Percentiles rank a stretch among this genome's conserved stretches.
phyloP scores from a whole-genome alignment of 2,329 filamentous ascomycete species.

The Boeremia exigua region DNA sequence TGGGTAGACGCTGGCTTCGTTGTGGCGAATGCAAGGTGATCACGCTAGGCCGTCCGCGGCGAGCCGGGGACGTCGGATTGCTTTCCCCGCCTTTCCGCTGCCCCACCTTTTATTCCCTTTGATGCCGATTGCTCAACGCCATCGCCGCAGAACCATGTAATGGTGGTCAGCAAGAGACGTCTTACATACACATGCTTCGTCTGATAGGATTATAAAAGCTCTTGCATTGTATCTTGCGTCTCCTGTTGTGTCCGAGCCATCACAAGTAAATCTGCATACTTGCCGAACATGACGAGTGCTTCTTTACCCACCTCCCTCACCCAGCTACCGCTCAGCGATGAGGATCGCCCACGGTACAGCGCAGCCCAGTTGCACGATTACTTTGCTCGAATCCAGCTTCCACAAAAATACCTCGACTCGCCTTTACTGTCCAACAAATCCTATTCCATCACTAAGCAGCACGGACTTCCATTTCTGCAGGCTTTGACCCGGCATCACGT shows the following conservation, averaged over 20 bases:
- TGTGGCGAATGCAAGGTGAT: too few species aligned
- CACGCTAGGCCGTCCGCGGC: too few species aligned
- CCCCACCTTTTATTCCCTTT: too few species aligned
- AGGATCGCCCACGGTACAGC: constrained; percentile 15
- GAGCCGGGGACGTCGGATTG: too few species aligned
- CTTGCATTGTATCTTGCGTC: not conserved
- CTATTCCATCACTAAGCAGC: constrained; percentile 2
- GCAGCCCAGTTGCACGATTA: constrained; percentile 8
- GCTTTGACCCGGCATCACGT: constrained; percentile 9
- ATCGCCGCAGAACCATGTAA: too few species aligned
- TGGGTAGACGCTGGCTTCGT: too few species aligned
- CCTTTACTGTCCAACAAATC: constrained; percentile 6
- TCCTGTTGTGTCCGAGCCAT: not conserved
- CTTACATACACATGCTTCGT: not conserved
- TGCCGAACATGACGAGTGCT: not conserved
- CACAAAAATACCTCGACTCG: constrained; percentile 8
- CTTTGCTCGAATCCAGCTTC: constrained; percentile 8
- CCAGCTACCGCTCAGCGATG: constrained; percentile 11
- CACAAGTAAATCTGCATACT: not conserved
- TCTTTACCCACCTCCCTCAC: not conserved
- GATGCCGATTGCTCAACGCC: too few species aligned
- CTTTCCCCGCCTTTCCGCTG: too few species aligned
- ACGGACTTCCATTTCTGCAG: constrained; percentile 15
- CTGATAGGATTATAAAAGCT: not conserved
- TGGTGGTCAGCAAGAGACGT: too few species aligned